phyloP scores from a whole-genome alignment of 163 green algal species.

The Trebouxiophyceae sp. region DNA sequence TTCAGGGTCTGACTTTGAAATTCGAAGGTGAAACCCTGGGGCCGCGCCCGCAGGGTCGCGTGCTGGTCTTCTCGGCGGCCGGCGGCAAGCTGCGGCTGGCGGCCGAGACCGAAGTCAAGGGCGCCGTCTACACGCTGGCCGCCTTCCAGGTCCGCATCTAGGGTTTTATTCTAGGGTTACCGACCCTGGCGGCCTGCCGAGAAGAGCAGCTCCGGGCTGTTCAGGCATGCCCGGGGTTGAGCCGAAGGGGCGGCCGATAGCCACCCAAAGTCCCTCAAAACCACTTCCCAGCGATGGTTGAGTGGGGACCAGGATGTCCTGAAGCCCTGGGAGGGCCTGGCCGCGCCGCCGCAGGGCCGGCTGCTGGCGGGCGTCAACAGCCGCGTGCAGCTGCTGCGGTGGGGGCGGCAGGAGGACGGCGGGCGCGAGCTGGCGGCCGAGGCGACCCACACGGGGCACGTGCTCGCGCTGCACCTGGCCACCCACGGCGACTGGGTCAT shows the following conservation, averaged over 20 bases:
- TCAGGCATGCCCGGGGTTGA: no score
- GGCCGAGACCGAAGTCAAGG: conserved; percentile 71
- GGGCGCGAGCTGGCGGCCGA: conserved; percentile 59
- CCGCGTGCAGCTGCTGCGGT: conserved; percentile 73
- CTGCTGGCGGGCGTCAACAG: conserved; percentile 89
- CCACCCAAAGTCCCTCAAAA: no score
- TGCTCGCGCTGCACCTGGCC: conserved; percentile 55
- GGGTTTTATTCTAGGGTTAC: no score
- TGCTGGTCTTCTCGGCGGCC: conserved; percentile 51
- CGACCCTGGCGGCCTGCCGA: no score
- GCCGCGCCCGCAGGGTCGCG: conserved; percentile 70
- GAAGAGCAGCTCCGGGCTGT: no score
- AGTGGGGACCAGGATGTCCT: no score
- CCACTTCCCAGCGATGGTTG: no score
- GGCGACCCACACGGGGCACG: conserved; percentile 68
- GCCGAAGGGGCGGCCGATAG: no score
- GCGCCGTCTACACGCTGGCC: conserved; percentile 78
- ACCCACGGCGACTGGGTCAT: conserved; percentile 82
- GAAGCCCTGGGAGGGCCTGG: no score
- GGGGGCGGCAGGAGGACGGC: conserved; percentile 45
- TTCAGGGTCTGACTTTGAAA: no score
- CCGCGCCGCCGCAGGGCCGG: conserved; percentile 36
- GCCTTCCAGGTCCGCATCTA: conserved; percentile 38
- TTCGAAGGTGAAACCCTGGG: no score
- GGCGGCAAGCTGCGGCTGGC: conserved; percentile 63